A percentile compares a stretch with the other conserved stretches of the same genome.
Evolutionary conservation across 768 basidiomycete species (phyloP).

Genomic region (Boletus subcaerulescens): DNA sequence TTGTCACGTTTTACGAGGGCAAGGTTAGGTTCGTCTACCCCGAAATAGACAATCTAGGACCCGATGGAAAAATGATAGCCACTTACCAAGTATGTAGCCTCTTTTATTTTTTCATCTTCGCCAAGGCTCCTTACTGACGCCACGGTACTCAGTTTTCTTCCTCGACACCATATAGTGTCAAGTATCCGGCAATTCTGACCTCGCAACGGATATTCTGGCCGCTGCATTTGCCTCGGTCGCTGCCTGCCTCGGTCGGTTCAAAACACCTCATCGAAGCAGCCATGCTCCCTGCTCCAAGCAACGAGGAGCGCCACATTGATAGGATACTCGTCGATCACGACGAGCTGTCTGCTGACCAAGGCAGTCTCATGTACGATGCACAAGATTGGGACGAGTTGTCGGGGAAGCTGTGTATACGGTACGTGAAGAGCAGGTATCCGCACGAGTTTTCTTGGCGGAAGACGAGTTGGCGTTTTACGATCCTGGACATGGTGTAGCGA

Average conservation of each 20-base stretch:
- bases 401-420: slow-evolving; percentile 27
- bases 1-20: slow-evolving; percentile 27
- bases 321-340: slow-evolving; percentile 24
- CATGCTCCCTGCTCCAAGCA: slow-evolving; percentile 13
- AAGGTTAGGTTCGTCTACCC: slow-evolving; percentile 26
- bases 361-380: slow-evolving; percentile 18
- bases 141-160: slow-evolving; percentile 17
- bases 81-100: slow-evolving; percentile 18
- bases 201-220: slow-evolving; percentile 32
- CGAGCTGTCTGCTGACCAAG: slow-evolving; percentile 8
- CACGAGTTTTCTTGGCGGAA: slow-evolving; percentile 25
- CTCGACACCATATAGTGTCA: slow-evolving; percentile 13
- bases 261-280: slow-evolving; percentile 25
- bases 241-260: slow-evolving; percentile 1
- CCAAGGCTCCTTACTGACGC: neutral
- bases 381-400: slow-evolving; percentile 34
- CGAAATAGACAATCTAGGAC: slow-evolving; percentile 17
- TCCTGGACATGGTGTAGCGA: slow-evolving; percentile 25
- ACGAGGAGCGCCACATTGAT: slow-evolving; percentile 16
- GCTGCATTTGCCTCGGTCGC: slow-evolving; percentile 11
- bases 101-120: neutral
- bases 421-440: slow-evolving; percentile 19
- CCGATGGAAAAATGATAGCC: slow-evolving; percentile 13
- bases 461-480: slow-evolving; percentile 20
- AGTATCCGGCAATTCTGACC: slow-evolving; percentile 22